Evolutionary conservation across 2,329 filamentous ascomycete genomes (phyloP).

Genomic region (Bimuria novae-zelandiae): DNA sequence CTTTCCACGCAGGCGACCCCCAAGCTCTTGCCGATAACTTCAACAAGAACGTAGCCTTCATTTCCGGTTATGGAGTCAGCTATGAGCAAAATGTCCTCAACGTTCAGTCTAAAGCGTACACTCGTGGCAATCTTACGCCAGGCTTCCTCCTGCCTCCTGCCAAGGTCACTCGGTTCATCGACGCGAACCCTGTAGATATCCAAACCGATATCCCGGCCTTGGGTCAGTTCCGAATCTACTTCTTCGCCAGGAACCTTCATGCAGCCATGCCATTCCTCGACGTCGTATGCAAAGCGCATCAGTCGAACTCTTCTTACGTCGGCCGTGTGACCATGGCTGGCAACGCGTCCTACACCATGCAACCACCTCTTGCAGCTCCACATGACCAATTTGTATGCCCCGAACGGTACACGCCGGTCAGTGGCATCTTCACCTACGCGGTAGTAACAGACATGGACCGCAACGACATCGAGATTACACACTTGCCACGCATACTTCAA

Average conservation of each 20-base stretch:
- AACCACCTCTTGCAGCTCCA: constrained; percentile 61
- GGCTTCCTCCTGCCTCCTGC: constrained; percentile 64
- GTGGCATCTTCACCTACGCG: constrained; percentile 69
- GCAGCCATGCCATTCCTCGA: constrained; percentile 61
- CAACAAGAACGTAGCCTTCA: constrained; percentile 71
- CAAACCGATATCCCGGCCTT: constrained; percentile 79
- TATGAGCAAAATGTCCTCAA: constrained; percentile 70
- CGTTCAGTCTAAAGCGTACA: constrained; percentile 56
- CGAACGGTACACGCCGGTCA: constrained; percentile 70
- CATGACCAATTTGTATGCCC: constrained; percentile 70
- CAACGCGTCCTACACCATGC: constrained; percentile 63
- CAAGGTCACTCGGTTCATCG: constrained; percentile 73
- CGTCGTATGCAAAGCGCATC: constrained; percentile 61
- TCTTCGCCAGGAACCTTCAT: constrained; percentile 68
- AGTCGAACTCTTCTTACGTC: constrained; percentile 59
- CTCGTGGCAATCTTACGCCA: constrained; percentile 50
- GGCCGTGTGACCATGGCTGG: constrained; percentile 64
- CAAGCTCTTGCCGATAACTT: constrained; percentile 70
- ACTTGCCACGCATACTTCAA: constrained; percentile 66
- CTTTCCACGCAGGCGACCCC: constrained; percentile 64
- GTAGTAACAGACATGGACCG: constrained; percentile 68
- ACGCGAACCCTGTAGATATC: constrained; percentile 77
- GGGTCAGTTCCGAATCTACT: constrained; percentile 76
- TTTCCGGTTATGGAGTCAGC: constrained; percentile 71
- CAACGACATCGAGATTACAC: constrained; percentile 65